These are phyloP conservation scores for Penicillium atrosanguineum DNA, from an alignment of 495 filamentous ascomycete genomes.

Conservation along the genomic window DNA sequence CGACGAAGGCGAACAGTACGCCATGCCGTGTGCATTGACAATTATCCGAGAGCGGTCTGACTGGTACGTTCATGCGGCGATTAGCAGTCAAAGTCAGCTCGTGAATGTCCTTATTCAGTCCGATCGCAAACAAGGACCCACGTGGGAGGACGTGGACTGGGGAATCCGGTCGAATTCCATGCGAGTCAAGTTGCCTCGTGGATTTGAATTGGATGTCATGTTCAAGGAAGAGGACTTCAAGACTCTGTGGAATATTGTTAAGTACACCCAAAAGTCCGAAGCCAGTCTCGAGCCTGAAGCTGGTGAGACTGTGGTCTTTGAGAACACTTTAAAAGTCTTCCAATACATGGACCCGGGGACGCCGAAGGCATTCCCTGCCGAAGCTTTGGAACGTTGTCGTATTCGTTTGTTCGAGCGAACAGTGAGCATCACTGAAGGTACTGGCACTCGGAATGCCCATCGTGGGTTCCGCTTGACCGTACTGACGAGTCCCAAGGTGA, in stretches of 20 bases:
- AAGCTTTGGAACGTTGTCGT: slow-evolving; percentile 65
- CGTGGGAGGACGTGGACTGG: slow-evolving; percentile 81
- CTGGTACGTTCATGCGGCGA: slow-evolving; percentile 61
- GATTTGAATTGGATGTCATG: slow-evolving; percentile 64
- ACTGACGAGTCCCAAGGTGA: slow-evolving; percentile 70
- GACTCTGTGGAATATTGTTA: slow-evolving; percentile 73
- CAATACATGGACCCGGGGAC: slow-evolving; percentile 72
- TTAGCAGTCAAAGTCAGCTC: slow-evolving; percentile 72
- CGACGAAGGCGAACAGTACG: slow-evolving; percentile 59
- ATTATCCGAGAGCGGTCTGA: slow-evolving; percentile 66
- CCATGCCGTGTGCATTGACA: slow-evolving; percentile 69
- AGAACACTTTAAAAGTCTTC: slow-evolving; percentile 62
- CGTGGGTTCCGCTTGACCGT: slow-evolving; percentile 73
- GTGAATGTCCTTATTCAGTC: slow-evolving; percentile 72
- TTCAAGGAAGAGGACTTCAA: slow-evolving; percentile 73
- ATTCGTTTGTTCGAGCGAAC: slow-evolving; percentile 70
- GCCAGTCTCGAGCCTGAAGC: slow-evolving; percentile 59
- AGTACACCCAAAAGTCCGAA: slow-evolving; percentile 73
- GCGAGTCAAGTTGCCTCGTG: slow-evolving; percentile 63
- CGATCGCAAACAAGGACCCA: slow-evolving; percentile 62
- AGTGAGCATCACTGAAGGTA: slow-evolving; percentile 59
- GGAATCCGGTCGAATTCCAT: slow-evolving; percentile 59
- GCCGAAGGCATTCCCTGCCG: slow-evolving; percentile 66
- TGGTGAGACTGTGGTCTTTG: slow-evolving; percentile 65
- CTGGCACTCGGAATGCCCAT: slow-evolving; percentile 65